Percentiles rank a stretch among this genome's conserved stretches.
Conservation (phyloP, 2,329 filamentous ascomycete genomes). For the Didymosphaeria variabile region DNA sequence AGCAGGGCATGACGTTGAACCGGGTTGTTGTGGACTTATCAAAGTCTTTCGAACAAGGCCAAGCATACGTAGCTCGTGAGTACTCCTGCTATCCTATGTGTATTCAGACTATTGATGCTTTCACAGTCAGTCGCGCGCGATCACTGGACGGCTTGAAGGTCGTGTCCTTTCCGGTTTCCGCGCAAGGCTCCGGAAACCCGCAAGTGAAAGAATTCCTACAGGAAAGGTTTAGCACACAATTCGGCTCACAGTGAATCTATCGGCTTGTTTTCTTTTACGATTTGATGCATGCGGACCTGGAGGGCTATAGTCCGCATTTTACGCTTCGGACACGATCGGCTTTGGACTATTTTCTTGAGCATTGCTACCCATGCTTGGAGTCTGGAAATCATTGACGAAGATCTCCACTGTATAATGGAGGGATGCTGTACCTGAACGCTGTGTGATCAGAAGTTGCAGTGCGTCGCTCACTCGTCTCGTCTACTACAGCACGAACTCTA, state of each 20-base stretch:
- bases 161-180: constrained; percentile 34
- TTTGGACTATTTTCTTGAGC: neutral
- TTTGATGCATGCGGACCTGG: neutral
- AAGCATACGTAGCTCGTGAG: constrained; percentile 67
- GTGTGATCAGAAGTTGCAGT: neutral
- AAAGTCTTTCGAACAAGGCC: constrained; percentile 64
- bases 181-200: constrained; percentile 37
- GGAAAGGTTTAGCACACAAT: constrained; percentile 35
- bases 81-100: neutral
- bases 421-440: neutral
- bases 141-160: constrained; percentile 61
- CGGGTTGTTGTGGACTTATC: constrained; percentile 64
- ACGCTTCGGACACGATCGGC: neutral
- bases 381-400: neutral
- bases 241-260: constrained; percentile 21
- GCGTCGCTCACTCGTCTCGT: neutral
- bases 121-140: constrained; percentile 62
- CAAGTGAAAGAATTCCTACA: constrained; percentile 48
- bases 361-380: constrained; percentile 8
- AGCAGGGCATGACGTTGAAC: constrained; percentile 69
- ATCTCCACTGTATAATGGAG: neutral
- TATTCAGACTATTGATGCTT: constrained; percentile 3
- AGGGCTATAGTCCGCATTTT: neutral
- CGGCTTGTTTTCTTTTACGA: neutral
- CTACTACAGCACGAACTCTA: neutral